Base-by-base conservation (phyloP, 2,329 filamentous ascomycete species). In the Aspergillus neoniger region DNA sequence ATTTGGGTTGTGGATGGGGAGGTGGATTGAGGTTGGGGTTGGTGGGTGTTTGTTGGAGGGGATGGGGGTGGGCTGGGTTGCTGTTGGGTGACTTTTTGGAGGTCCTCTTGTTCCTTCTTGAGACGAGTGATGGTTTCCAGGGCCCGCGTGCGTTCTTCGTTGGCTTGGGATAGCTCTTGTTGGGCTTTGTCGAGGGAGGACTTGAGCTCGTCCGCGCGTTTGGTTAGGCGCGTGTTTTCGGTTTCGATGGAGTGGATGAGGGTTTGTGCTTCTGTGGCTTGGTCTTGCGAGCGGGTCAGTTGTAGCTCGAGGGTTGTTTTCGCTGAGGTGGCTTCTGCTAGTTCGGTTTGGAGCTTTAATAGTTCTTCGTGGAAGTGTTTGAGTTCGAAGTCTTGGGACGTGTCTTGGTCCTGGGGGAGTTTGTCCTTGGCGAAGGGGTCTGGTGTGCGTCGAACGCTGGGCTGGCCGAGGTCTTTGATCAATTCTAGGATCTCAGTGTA, bases 401-500 rank as follows among this genome's bases (percentile, higher is more conserved):
- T 55, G 51, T 67, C 63, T 54, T 62, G 70, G 41, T 32, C 39
- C 25, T 30, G 52, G 19, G 25, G 23, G 28, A 21, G 12, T 32
- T 32, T 43, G n/a, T 47, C 53, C n/a, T 55, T 55, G n/a, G 23
- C 14, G 38, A 41, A 30, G 1, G 61, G 61, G 17, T 67, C 69
- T 15, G 63, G 25, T 5, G 66, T 58, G 14, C 63, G 58, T 5
- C 63, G 59, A 8, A 64, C 57, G 44, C 65, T 62, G 12, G 67
- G 59, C 21, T 68, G 70, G 25, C 68, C 72, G 17, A 75, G 62
- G 55, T 72, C 71, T 51, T 76, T 75, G 50, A 78, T 74, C 44
- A 73, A 53, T 25, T 76, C 74, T 2, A 79, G 64, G n/a, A 79
- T 75, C 44, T 79, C 75, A 23, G 67, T 71, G 58, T 76, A 78